These are phyloP conservation scores for Lepiota brunneoincarnata DNA, from an alignment of 768 basidiomycete species.

Conservation along the genomic window DNA sequence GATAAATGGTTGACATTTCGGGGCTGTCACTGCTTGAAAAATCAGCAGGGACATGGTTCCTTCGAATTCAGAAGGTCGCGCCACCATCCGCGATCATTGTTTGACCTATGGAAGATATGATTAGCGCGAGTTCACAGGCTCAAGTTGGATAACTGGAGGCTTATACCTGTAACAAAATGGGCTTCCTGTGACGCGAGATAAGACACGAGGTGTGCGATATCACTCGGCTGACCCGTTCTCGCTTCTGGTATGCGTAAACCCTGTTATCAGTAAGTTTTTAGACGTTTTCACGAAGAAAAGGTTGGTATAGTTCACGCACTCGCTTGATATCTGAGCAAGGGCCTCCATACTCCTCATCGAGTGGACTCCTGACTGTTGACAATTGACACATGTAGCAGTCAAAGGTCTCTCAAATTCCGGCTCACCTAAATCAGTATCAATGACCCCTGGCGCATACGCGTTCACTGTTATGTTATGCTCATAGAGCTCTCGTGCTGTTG, in stretches of 20 bases:
- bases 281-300: background rate
- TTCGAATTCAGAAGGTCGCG: too few species aligned
- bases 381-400: background rate
- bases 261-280: background rate
- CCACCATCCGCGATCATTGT: too few species aligned
- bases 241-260: background rate
- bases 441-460: constrained; percentile 34
- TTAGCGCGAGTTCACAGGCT: too few species aligned
- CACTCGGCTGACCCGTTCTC: constrained; percentile 5
- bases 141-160: too few species aligned
- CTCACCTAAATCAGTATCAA: constrained; percentile 10
- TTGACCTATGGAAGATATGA: too few species aligned
- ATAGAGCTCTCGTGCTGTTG: constrained; percentile 34
- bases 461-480: constrained; percentile 40
- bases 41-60: too few species aligned
- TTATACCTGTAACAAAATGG: constrained; percentile 15
- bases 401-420: background rate
- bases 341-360: background rate
- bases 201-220: constrained; percentile 19
- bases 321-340: background rate
- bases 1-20: too few species aligned
- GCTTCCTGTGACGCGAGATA: constrained; percentile 19
- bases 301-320: background rate
- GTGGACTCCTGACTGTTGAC: background rate
- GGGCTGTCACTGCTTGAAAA: too few species aligned